A percentile compares a stretch with the other conserved stretches of the same genome.
Conservation (phyloP, 176 grass and related monocot genomes). For the Bothriochloa decipiens region DNA sequence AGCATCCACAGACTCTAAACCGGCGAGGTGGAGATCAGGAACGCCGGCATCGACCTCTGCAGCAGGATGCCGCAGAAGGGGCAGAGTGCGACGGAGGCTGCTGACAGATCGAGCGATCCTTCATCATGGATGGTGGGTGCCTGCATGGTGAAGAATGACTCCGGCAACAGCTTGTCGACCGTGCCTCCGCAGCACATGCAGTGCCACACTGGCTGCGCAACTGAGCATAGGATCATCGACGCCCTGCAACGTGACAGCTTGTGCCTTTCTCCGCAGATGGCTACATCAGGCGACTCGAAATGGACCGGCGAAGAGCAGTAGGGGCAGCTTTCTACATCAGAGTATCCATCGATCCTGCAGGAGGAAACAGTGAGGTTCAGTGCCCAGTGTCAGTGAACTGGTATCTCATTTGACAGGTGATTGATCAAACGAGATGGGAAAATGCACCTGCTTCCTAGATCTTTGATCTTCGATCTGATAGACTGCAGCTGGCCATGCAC, state of each 20-base stretch:
- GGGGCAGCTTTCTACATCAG: slow-evolving; percentile 52
- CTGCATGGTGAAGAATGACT: slow-evolving; percentile 53
- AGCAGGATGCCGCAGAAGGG: slow-evolving; percentile 71
- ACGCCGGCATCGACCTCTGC: slow-evolving; percentile 63
- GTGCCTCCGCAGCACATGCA: slow-evolving; percentile 66
- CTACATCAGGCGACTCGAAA: slow-evolving; percentile 61
- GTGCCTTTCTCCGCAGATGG: slow-evolving; percentile 62
- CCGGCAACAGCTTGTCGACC: slow-evolving; percentile 50
- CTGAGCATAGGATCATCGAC: slow-evolving; percentile 68
- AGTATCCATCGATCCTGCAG: slow-evolving; percentile 55
- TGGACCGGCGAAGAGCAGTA: slow-evolving; percentile 65
- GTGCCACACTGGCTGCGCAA: slow-evolving; percentile 56
- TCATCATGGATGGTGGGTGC: slow-evolving; percentile 12
- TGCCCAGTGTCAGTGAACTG: no score
- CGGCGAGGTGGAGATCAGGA: slow-evolving; percentile 57
- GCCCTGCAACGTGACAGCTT: slow-evolving; percentile 57
- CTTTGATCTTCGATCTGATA: slow-evolving; percentile 57
- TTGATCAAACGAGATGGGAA: not conserved
- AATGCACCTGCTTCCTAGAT: slow-evolving; percentile 59
- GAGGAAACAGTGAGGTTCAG: not conserved
- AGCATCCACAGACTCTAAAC: slow-evolving; percentile 34
- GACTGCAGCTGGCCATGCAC: slow-evolving; percentile 47
- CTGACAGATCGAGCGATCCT: slow-evolving; percentile 15
- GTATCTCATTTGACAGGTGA: no score
- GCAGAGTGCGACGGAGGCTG: slow-evolving; percentile 36